Conservation (phyloP, 1,284 basidiomycete genomes). For the Boletus chippewaensis region DNA sequence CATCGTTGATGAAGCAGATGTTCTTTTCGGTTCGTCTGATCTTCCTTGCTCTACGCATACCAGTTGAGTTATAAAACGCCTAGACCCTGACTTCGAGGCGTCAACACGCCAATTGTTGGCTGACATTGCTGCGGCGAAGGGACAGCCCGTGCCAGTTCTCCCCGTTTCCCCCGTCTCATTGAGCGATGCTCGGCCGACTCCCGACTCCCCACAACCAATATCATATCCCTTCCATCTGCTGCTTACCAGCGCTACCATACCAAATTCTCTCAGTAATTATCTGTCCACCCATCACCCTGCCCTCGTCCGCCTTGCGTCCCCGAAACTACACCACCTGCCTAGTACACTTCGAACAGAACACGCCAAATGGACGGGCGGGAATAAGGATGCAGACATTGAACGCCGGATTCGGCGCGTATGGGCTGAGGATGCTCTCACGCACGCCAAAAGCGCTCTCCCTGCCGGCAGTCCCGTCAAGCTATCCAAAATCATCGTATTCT, state of each 20-base stretch:
- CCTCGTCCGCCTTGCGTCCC: constrained; percentile 66
- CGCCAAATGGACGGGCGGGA: constrained; percentile 70
- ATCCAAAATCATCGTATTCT: constrained; percentile 73
- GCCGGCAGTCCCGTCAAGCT: constrained; percentile 23
- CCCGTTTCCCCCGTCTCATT: constrained; percentile 20
- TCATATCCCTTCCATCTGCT: constrained; percentile 72
- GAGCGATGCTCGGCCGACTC: constrained; percentile 11
- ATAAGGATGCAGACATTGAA: constrained; percentile 72
- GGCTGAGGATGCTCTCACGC: constrained; percentile 55
- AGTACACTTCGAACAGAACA: constrained; percentile 64
- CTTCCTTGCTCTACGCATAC: background rate
- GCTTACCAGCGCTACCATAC: constrained; percentile 84
- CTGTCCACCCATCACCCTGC: constrained; percentile 56
- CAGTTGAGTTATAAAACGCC: background rate
- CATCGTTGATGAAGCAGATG: constrained; percentile 83
- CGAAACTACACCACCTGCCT: constrained; percentile 73
- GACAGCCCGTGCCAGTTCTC: constrained; percentile 37
- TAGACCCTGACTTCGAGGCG: constrained; percentile 71
- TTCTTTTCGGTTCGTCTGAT: constrained; percentile 64
- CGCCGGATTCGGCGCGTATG: constrained; percentile 67
- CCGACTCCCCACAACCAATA: constrained; percentile 24
- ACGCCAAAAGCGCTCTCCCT: constrained; percentile 23
- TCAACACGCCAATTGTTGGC: constrained; percentile 62
- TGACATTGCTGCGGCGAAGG: constrained; percentile 61
- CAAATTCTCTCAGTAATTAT: constrained; percentile 64